Evolutionary conservation across 495 filamentous ascomycete species (phyloP).

Genomic region (Hyaloscypha finlandica): DNA sequence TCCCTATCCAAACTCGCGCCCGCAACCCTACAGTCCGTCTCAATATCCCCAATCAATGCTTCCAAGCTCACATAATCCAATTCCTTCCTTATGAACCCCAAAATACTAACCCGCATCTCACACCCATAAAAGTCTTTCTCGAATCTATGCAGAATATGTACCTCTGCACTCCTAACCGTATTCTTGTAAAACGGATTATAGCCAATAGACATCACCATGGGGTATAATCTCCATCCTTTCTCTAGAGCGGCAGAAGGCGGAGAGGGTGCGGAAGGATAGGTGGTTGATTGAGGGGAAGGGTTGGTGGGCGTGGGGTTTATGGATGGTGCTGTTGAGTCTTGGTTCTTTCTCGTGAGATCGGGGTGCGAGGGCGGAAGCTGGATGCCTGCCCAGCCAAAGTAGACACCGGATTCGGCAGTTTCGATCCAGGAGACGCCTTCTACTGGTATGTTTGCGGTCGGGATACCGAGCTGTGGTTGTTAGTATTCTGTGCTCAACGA

Average conservation of each 20-base stretch:
- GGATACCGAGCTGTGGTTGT: slow-evolving; percentile 73
- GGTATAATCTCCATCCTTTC: slow-evolving; percentile 58
- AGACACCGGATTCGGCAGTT: slow-evolving; percentile 74
- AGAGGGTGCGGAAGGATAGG: slow-evolving; percentile 4
- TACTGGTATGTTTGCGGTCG: slow-evolving; percentile 94
- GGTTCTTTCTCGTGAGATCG: slow-evolving; percentile 25
- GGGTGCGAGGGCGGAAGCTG: slow-evolving; percentile 48
- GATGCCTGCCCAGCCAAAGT: slow-evolving; percentile 85
- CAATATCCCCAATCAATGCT: slow-evolving; percentile 83
- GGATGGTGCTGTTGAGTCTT: slow-evolving; percentile 12
- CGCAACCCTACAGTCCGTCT: slow-evolving; percentile 83
- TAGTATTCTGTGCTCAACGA: neutral
- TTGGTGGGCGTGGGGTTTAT: neutral
- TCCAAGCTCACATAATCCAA: slow-evolving; percentile 85
- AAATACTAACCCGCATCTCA: slow-evolving; percentile 72
- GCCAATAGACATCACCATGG: slow-evolving; percentile 94
- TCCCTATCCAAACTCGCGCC: slow-evolving; percentile 67
- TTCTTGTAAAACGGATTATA: slow-evolving; percentile 97
- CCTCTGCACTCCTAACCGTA: slow-evolving; percentile 78
- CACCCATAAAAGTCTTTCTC: slow-evolving; percentile 79
- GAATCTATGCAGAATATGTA: slow-evolving; percentile 82
- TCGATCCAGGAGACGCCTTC: slow-evolving; percentile 72
- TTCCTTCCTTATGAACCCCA: slow-evolving; percentile 88
- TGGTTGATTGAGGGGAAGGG: slow-evolving; percentile 6
- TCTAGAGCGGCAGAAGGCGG: slow-evolving; percentile 8